Conservation (phyloP, 163 green algal genomes). For the Scenedesmus sp. region DNA sequence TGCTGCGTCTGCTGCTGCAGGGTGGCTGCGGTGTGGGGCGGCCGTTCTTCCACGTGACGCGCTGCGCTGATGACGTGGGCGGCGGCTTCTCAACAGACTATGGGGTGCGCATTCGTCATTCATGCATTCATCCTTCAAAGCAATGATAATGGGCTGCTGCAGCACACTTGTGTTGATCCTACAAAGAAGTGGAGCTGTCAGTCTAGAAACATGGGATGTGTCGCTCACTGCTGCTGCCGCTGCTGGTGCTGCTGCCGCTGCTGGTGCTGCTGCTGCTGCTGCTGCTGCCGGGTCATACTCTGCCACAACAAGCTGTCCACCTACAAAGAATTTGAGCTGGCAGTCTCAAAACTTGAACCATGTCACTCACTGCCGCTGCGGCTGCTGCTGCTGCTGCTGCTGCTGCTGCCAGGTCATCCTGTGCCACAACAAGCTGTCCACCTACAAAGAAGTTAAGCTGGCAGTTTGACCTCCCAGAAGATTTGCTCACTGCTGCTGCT, state of each 20-base stretch:
- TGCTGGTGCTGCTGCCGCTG: no score
- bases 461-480: no score
- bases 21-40: conserved; percentile 72
- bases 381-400: neutral
- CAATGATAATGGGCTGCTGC: no score
- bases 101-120: conserved; percentile 62
- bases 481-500: neutral
- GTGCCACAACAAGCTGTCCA: conserved; percentile 89
- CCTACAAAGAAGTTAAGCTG: conserved; percentile 83
- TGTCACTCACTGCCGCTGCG: no score
- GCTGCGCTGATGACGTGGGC: conserved; percentile 75
- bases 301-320: conserved; percentile 90
- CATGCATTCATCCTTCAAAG: neutral
- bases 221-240: neutral
- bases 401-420: conserved; percentile 74
- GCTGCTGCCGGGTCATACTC: conserved; percentile 79
- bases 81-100: conserved; percentile 86
- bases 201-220: no score
- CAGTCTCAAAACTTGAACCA: conserved; percentile 52
- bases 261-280: neutral
- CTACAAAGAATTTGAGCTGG: conserved; percentile 84
- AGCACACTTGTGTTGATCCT: neutral
- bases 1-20: conserved; percentile 52
- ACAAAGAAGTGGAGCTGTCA: no score
- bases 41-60: conserved; percentile 80